These are phyloP conservation scores for Teratosphaeria viscida DNA, from an alignment of 2,329 filamentous ascomycete genomes.

Conservation along the genomic window DNA sequence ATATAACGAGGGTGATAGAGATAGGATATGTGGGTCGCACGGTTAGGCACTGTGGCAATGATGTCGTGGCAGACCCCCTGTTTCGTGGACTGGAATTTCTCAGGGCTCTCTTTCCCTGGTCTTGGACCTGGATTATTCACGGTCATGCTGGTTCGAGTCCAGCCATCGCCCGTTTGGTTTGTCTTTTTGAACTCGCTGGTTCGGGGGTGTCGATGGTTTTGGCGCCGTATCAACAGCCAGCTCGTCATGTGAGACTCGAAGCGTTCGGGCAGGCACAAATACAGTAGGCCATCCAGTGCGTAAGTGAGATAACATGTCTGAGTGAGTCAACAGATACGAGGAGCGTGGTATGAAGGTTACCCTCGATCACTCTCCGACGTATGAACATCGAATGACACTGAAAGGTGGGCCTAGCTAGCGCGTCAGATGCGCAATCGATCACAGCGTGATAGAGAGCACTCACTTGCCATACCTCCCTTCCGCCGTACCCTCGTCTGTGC, in stretches of 20 bases:
- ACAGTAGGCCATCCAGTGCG: background rate
- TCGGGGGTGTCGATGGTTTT: too few relatives aligned
- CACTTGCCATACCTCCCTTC: background rate
- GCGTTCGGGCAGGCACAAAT: background rate
- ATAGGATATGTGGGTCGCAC: background rate
- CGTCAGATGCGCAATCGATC: background rate
- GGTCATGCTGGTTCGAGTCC: background rate
- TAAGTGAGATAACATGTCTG: background rate
- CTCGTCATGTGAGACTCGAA: background rate
- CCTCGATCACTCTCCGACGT: background rate
- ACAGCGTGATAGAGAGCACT: background rate
- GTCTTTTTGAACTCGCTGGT: background rate
- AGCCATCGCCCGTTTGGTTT: background rate
- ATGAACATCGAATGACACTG: background rate
- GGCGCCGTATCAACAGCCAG: background rate
- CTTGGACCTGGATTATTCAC: background rate
- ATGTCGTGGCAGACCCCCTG: too few relatives aligned
- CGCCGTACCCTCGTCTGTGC: background rate
- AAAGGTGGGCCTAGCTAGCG: too few relatives aligned
- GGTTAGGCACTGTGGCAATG: background rate
- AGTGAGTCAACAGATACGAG: background rate
- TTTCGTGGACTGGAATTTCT: background rate
- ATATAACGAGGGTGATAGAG: background rate
- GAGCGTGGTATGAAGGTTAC: background rate
- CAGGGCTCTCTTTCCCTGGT: background rate